Evolutionary conservation across 306 rosid genomes (phyloP), one percentile per base, ranked within the genome.

Genomic region (Crotalaria pallida): DNA sequence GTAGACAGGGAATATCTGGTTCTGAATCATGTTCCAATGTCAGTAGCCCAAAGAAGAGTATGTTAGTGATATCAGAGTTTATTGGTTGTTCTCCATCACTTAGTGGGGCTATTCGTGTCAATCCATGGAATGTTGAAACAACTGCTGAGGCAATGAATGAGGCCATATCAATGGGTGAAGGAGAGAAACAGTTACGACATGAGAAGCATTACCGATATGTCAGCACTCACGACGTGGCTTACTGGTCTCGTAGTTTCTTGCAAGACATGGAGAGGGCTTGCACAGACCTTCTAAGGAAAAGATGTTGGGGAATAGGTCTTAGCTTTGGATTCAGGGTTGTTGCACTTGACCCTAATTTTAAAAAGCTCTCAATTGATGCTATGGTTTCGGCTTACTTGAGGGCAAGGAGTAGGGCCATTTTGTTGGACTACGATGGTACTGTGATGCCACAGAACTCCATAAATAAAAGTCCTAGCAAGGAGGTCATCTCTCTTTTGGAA

Each of bases 21-120:
- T 70, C 85, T 33, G 84, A 84, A 58, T 73, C 84, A 40, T 43
- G 80, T 78, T 65, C 85, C 11, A 74, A 84, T 75, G 83, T 47
- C 50, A 56, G 41, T 16, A 78, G 76, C 24, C 82, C 87, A 34
- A 87, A 85, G 80, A 88, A 87, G 89, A 87, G 96, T 75, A 85
- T 89, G 91, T 58, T 89, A n/a, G 96, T 87, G 72, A 83, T 89
- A 74, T 87, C 93, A 18, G 96, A 89, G 67, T 89, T 89, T 78
- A 82, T 89, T 78, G 96, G 96, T 48, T 89, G 96, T 58, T 87
- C 96, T 78, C 96, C 92, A 41, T 89, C 96, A 15, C 93, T 89
- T 2, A 87, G 93, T 56, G 96, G 96, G 72, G 92, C 96, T 49
- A 85, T 89, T 62, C 96, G 93, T 26, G 65, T 87, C 51, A 89